Percentiles rank a stretch among this genome's conserved stretches.
These are phyloP conservation scores for Aspergillus aculeatinus DNA, from an alignment of 2,329 filamentous ascomycete species.

Conservation along the genomic window DNA sequence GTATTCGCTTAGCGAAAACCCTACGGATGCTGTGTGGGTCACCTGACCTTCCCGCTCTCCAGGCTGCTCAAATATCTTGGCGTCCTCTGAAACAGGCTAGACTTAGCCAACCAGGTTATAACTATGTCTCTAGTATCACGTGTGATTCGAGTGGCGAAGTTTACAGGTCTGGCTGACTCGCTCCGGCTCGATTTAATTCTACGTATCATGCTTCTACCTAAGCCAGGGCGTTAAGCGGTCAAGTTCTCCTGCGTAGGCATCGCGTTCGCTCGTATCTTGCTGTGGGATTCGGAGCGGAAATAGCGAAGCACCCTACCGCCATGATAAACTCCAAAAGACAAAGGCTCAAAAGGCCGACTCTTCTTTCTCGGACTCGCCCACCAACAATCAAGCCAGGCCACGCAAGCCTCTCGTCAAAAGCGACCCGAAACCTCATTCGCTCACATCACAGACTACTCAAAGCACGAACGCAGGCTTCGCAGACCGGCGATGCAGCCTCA, in stretches of 20 bases:
- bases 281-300: background rate
- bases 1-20: conserved; percentile 44
- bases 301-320: background rate
- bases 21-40: conserved; percentile 39
- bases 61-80: conserved; percentile 12
- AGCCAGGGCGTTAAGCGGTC: too few species aligned
- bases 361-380: conserved; percentile 49
- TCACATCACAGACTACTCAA: conserved; percentile 62
- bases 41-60: conserved; percentile 31
- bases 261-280: too few species aligned
- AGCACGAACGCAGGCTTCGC: conserved; percentile 52
- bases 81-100: conserved; percentile 6
- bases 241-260: too few species aligned
- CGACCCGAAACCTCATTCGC: conserved; percentile 59
- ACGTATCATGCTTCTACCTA: background rate
- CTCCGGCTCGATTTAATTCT: background rate
- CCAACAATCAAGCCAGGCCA: conserved; percentile 39
- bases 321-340: conserved; percentile 33
- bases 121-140: background rate
- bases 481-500: conserved; percentile 44
- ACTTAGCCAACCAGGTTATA: background rate
- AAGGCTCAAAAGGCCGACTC: conserved; percentile 33
- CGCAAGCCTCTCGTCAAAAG: conserved; percentile 53
- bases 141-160: background rate
- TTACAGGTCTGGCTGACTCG: background rate